A percentile compares a stretch with the other conserved stretches of the same genome.
Evolutionary conservation across 768 basidiomycete genomes (phyloP).

Genomic region (Termitomyces sp.): DNA sequence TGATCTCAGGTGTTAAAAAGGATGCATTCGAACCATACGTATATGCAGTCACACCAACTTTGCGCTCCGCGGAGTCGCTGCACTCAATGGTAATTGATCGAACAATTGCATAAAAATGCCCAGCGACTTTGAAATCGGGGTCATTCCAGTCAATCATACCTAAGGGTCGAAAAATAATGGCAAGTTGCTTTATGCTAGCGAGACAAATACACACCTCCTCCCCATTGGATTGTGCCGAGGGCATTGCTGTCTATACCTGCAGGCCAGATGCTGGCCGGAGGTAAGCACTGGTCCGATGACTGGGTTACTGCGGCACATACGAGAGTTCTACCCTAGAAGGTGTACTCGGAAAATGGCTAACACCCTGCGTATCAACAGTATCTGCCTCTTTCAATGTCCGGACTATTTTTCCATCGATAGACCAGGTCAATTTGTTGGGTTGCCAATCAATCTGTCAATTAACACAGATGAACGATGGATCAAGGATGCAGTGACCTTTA

Average conservation of each 20-base stretch:
- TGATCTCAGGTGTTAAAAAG: constrained; percentile 42
- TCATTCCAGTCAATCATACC: constrained; percentile 78
- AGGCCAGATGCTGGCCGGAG: constrained; percentile 62
- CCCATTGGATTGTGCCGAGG: constrained; percentile 72
- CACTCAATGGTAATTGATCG: constrained; percentile 62
- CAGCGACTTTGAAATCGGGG: constrained; percentile 69
- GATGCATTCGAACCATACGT: constrained; percentile 55
- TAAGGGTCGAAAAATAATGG: constrained; percentile 7
- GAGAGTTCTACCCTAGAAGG: constrained; percentile 80
- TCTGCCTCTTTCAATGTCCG: constrained; percentile 63
- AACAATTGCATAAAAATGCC: constrained; percentile 68
- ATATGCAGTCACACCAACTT: constrained; percentile 53
- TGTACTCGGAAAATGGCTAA: constrained; percentile 66
- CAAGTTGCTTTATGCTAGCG: background rate
- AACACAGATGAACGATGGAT: background rate
- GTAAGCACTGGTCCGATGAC: background rate
- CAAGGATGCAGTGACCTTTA: background rate
- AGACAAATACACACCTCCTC: constrained; percentile 45
- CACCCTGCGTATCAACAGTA: constrained; percentile 47
- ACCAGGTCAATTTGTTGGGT: constrained; percentile 57
- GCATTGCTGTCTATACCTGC: constrained; percentile 61
- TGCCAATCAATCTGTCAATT: constrained; percentile 72
- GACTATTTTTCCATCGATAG: constrained; percentile 65
- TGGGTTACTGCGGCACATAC: constrained; percentile 29
- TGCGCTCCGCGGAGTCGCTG: constrained; percentile 38